Base-by-base conservation (phyloP, 441 rosid genomes). In the Capsella rubella region DNA sequence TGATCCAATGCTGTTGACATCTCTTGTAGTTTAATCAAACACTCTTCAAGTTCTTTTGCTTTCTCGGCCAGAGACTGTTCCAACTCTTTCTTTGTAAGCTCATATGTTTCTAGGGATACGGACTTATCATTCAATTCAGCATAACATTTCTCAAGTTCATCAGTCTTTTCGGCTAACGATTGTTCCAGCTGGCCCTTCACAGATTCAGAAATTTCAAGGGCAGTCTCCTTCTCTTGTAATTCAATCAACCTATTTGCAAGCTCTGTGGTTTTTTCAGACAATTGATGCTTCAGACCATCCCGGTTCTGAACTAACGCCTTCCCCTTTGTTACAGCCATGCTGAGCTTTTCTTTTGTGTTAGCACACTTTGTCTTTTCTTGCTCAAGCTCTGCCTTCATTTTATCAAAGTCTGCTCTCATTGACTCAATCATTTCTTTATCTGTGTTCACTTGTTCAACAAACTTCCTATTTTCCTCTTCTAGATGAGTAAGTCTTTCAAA, bases 301-400 rank as follows among this genome's bases (percentile, higher is more conserved):
- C 97, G 87, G 67, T 86, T 88, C 87, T 95, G 99, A 82, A 95
- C 92, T 85, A 95, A 77, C 27, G 96, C 93, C 80, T 95, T 95
- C 31, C 99, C 99, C 81, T 89, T 95, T 8, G 97, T 89, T 62
- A 95, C 99, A 6, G 99, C 99, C 93, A 95, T 80, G 80, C 91
- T 85, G 75, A 95, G 97, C 83, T 95, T 95, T 82, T 92, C 99
- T 80, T 90, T 95, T 42, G 96, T 83, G 82, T 84, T 90, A 81
- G 85, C 75, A 83, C 82, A 90, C 81, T 89, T 90, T 39, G 55
- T 75, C 88, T 84, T 95, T 82, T 92, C 99, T 77, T 86, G 97
- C 64, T 87, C 95, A 80, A 86, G 86, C 77, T 89, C 96, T 32
- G 51, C 65, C 79, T 82, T 86, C 45, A 77, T 37, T 68, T 76